Base-by-base conservation (phyloP, 345 rosid species). In the Pugionium cornutum region DNA sequence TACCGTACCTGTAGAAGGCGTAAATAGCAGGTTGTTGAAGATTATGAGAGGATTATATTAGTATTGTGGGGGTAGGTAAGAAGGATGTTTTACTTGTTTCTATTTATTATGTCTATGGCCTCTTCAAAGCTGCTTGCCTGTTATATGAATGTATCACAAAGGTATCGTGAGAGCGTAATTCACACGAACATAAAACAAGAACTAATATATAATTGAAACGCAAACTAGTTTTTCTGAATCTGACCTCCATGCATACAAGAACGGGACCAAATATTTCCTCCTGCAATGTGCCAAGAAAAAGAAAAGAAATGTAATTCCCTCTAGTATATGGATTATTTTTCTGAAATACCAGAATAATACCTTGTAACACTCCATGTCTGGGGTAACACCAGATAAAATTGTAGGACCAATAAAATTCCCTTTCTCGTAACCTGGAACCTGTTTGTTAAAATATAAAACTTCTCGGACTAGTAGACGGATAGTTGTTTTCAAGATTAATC, bases 231-330 rank as follows among this genome's bases (percentile, higher is more conserved):
- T 48, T 29, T 56, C 74, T 6, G 27, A 48, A 68, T 74, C 71
- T 57, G 31, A 89, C 98, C 87, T 82, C 77, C 96, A 92, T 82
- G 83, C 96, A 92, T 67, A 92, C 78, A 49, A 92, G 95, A 81
- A 92, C 99, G 0, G 99, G 99, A 58, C 99, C 99, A 74, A 92
- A 92, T 64, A 92, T 92, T 81, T 92, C 99, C 81, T 92, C 99
- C 98, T 92, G 83, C 76, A 76, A 45, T 68, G 46, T 43, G 40
- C 18, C 54, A 51, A 66, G 39, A 4, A n/a, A 45, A 5, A 44
- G 11, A 29, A 58, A 8, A 25, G 25, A 8, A 26, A 26, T 7
- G 32, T 62, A 56, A 55, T 48, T 40, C 27, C 26, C 39, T 31
- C 58, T 31, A 43, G 34, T 9, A 2, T 10, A 42, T 29, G 53